These are phyloP conservation scores for Fraxinus dipetala DNA, from an alignment of 305 asterid species.

Conservation along the genomic window DNA sequence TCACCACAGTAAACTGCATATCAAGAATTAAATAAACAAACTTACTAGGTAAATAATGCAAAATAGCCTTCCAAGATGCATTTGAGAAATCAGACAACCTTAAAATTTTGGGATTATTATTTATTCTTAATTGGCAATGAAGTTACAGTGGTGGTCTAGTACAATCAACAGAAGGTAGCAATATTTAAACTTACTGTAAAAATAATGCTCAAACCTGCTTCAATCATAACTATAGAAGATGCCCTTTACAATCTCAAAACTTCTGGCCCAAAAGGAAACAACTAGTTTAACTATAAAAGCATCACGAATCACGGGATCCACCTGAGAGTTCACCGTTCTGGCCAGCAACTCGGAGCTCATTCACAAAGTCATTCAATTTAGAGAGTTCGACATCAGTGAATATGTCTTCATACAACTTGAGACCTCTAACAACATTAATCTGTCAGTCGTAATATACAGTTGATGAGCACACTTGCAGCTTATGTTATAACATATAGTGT, in stretches of 20 bases:
- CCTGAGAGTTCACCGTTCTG: constrained; percentile 97
- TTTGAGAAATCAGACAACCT: not conserved
- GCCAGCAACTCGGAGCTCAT: constrained; percentile 82
- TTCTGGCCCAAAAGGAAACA: constrained; percentile 72
- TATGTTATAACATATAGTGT: not conserved
- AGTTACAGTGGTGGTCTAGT: constrained; percentile 5
- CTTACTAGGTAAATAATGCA: not conserved
- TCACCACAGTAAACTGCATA: not conserved
- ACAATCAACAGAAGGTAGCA: constrained; percentile 22
- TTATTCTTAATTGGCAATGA: constrained; percentile 8
- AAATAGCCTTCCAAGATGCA: not conserved
- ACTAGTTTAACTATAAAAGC: constrained; percentile 70
- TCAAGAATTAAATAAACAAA: not conserved
- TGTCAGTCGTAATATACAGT: constrained; percentile 33
- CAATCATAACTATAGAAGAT: not conserved
- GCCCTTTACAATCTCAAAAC: constrained; percentile 44
- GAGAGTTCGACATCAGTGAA: constrained; percentile 75
- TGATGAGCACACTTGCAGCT: not conserved
- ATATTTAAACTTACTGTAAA: constrained; percentile 17
- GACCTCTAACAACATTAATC: constrained; percentile 91
- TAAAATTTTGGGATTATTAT: not conserved
- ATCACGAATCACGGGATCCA: constrained; percentile 82
- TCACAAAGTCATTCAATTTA: constrained; percentile 65
- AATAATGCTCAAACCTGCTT: constrained; percentile 38
- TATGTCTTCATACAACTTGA: constrained; percentile 73